A percentile compares a stretch with the other conserved stretches of the same genome.
Conservation (phyloP, 768 basidiomycete species). For the Naganishia kalamii region DNA sequence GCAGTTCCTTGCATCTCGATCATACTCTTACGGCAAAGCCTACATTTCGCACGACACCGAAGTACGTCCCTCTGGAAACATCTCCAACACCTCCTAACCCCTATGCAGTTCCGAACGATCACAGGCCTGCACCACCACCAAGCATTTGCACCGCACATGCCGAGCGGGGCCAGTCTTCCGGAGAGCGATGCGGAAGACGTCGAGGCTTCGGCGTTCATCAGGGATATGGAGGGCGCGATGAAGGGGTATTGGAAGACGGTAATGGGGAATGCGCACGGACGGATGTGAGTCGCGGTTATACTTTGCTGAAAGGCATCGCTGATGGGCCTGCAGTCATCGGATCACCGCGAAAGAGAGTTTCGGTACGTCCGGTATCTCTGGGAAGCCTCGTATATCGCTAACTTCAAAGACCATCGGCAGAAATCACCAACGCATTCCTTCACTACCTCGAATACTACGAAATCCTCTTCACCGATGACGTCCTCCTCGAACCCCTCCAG, state of each 20-base stretch:
- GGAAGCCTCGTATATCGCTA: background rate
- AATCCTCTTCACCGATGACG: background rate
- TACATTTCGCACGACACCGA: slow-evolving; percentile 6
- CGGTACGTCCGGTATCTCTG: background rate
- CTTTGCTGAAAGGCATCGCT: background rate
- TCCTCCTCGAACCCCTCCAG: background rate
- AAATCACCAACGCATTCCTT: slow-evolving; percentile 4
- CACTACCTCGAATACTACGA: background rate
- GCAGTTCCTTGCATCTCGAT: background rate
- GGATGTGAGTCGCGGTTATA: background rate
- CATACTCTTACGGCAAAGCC: background rate
- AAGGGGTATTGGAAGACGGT: slow-evolving; percentile 1
- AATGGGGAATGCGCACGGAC: slow-evolving; percentile 9
- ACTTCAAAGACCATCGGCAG: background rate
- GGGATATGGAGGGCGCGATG: slow-evolving; percentile 1
- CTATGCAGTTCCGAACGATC: background rate
- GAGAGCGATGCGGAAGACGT: background rate
- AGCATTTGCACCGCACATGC: background rate
- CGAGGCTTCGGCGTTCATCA: background rate
- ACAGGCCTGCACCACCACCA: background rate
- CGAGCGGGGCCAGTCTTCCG: background rate
- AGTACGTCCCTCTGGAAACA: background rate
- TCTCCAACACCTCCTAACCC: background rate
- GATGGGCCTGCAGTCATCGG: background rate
- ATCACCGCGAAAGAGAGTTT: slow-evolving; percentile 13